A percentile compares a stretch with the other conserved stretches of the same genome.
phyloP scores from a whole-genome alignment of 78 protist genomes.

The Guillardia theta region DNA sequence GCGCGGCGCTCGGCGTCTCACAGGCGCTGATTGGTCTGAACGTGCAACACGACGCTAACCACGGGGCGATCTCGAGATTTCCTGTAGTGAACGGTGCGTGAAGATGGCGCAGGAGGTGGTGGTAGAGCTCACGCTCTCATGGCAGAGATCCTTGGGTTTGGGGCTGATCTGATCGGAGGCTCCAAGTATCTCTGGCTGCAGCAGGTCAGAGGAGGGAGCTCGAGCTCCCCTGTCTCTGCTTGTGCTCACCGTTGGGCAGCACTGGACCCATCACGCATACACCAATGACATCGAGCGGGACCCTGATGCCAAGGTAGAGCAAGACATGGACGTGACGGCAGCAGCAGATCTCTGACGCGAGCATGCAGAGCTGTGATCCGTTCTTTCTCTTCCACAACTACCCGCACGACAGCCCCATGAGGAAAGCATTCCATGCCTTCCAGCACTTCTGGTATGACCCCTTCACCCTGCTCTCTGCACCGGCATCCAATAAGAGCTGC shows the following conservation, averaged over 20 bases:
- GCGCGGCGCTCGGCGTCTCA: neutral
- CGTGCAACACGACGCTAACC: slow-evolving; percentile 38
- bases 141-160: neutral
- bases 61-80: neutral
- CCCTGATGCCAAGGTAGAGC: neutral
- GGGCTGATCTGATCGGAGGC: slow-evolving; percentile 1
- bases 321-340: neutral
- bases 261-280: slow-evolving; percentile 24
- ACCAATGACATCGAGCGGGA: slow-evolving; percentile 1
- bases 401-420: neutral
- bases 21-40: slow-evolving; percentile 4
- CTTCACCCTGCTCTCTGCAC: neutral
- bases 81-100: neutral
- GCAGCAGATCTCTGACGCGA: neutral
- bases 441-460: neutral
- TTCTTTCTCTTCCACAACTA: slow-evolving; percentile 32
- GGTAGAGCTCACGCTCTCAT: neutral
- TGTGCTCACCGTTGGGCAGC: too few species aligned
- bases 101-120: neutral
- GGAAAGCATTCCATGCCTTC: neutral
- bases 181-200: slow-evolving; percentile 34
- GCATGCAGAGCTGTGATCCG: neutral
- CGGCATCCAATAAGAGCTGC: neutral
- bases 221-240: too few species aligned
- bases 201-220: too few species aligned